Conservation (phyloP, 2,329 filamentous ascomycete genomes). For the Blastomyces gilchristii region DNA sequence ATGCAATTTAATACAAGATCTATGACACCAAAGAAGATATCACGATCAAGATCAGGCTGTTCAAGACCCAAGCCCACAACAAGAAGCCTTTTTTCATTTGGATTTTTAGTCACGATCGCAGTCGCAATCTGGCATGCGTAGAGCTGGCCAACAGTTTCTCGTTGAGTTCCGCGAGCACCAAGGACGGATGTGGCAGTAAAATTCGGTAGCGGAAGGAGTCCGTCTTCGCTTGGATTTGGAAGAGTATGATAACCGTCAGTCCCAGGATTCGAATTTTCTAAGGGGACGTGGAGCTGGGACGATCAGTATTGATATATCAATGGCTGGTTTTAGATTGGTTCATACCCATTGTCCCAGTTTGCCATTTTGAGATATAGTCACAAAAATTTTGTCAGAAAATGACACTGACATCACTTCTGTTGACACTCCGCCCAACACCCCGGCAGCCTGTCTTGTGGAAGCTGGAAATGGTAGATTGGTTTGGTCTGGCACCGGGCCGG, state of each 20-base stretch:
- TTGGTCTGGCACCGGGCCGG: conserved; percentile 3
- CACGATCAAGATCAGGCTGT: conserved; percentile 32
- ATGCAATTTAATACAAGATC: conserved; percentile 36
- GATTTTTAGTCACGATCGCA: conserved; percentile 60
- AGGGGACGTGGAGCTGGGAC: conserved; percentile 24
- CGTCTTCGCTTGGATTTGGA: conserved; percentile 35
- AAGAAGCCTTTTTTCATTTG: conserved; percentile 50
- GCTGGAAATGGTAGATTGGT: conserved; percentile 55
- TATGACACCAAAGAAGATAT: conserved; percentile 35
- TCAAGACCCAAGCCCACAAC: conserved; percentile 50
- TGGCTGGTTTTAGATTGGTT: conserved; percentile 8
- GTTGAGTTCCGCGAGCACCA: conserved; percentile 66
- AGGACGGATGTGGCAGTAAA: conserved; percentile 80
- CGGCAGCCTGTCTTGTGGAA: conserved; percentile 48
- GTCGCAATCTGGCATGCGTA: conserved; percentile 84
- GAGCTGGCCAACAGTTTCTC: conserved; percentile 77
- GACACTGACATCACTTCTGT: conserved; percentile 64
- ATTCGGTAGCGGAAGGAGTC: conserved; percentile 64
- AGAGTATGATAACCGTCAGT: conserved; percentile 32
- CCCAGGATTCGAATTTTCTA: conserved; percentile 28
- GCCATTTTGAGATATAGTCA: conserved; percentile 80
- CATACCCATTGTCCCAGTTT: conserved; percentile 83
- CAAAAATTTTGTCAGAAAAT: conserved; percentile 82
- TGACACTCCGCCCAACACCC: conserved; percentile 53
- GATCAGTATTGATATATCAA: conserved; percentile 11